Base-by-base conservation (phyloP, 2,329 filamentous ascomycete genomes). In the Clarireedia hainanense region DNA sequence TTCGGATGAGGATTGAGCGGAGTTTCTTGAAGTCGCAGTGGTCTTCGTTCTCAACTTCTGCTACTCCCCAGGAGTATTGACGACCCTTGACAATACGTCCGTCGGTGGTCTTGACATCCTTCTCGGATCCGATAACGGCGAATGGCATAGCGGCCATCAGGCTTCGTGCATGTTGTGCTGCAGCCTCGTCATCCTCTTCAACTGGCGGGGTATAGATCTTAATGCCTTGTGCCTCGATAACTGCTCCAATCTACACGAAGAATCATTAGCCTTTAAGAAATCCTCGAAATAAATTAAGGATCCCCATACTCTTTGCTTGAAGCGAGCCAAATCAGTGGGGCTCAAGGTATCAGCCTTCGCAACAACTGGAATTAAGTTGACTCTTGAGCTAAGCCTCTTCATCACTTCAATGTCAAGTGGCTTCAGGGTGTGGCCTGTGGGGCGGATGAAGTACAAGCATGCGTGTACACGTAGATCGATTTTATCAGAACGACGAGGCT, bases 21-120 rank as follows among this genome's bases (percentile, higher is more conserved):
- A 99, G 88, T 81, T 99, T 99, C 88, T 99, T 99, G 82, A 99
- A 99, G 76, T 99, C 94, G 77, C 94, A 99, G 81, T 99, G 94
- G 72, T 99, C 94, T 77, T 99, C 94, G 72, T 99, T 99, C 82
- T 99, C 94, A 52, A 99, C 94, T 75, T 99, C 94, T 60, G 94
- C 94, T 68, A 99, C 94, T 80, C 94, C 94, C 94, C 94, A 99
- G 55, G 91, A 90, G 77, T 99, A 99, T 75, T 99, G 95, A 62
- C 94, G 91, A 64, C 94, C 94, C 84, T 99, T 99, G 73, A 97
- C 91, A 63, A 96, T 95, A 72, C 92, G 92, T 68, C 90, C 91
- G 69, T 99, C 94, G 67, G 85, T 81, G 55, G 91, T 96, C 83
- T 95, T 95, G 67, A 99, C 94, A 68, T 99, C 95, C 80, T 96